Conservation (phyloP, 176 grass and related monocot genomes). For the Tuctoria greenei region DNA sequence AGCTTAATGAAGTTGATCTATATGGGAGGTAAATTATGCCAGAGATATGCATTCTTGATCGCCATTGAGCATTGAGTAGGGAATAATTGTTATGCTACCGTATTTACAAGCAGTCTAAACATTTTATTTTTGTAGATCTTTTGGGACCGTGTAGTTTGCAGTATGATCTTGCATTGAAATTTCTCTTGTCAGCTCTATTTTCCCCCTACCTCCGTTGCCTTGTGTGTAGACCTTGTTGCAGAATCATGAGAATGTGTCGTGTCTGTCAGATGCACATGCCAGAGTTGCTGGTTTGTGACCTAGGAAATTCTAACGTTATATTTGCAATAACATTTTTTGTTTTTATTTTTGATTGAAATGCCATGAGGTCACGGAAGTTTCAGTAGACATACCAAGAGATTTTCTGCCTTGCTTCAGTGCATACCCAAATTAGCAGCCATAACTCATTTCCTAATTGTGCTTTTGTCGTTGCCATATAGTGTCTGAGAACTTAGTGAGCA, state of each 20-base stretch:
- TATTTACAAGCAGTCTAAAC: too few species aligned
- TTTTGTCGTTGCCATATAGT: conserved; percentile 21
- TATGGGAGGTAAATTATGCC: conserved; percentile 25
- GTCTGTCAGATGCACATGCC: background rate
- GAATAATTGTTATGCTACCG: background rate
- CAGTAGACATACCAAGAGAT: background rate
- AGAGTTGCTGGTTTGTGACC: background rate
- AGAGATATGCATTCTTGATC: conserved; percentile 20
- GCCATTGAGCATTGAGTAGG: background rate
- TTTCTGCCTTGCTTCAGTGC: background rate
- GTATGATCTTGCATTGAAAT: background rate
- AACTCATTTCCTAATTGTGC: background rate
- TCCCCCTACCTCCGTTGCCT: background rate
- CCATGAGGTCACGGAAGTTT: background rate
- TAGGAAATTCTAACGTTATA: background rate
- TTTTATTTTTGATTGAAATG: background rate
- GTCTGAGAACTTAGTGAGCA: conserved; percentile 8
- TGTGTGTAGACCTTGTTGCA: conserved; percentile 2
- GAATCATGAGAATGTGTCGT: background rate
- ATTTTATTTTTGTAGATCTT: background rate
- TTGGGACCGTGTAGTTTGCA: conserved; percentile 24
- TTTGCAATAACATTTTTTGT: background rate
- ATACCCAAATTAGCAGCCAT: background rate
- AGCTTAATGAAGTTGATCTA: conserved; percentile 7
- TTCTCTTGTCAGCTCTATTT: background rate